Base-by-base conservation (phyloP, 2,329 filamentous ascomycete species). In the Cladosporium colombiae region DNA sequence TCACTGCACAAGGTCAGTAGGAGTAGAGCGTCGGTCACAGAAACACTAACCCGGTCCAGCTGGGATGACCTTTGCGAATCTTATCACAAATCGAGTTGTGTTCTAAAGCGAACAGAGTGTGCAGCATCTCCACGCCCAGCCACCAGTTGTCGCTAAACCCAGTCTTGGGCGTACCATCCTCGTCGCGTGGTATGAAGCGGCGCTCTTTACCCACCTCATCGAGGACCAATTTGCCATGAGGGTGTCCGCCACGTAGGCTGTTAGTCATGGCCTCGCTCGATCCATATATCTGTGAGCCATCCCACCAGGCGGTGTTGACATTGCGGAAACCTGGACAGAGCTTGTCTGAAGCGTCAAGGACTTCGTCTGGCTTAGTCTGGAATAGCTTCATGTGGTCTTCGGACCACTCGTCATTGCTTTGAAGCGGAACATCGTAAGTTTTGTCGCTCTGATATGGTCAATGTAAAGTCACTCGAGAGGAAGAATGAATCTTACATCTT, bases 121-220 rank as follows among this genome's bases (percentile, higher is more conserved):
- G 81, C 53, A 82, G 67, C 65, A 83, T 74, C 69, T 83, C 81
- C 60, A 82, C 74, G 0, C 80, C 81, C 1, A 81, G 71, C 81
- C 81, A 82, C 80, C 80, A 82, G 65, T 83, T 82, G 29, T 76
- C 72, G 46, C 71, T 73, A 70, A 82, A 82, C 1, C 81, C 81
- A 0, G 80, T 82, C 55, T 74, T 68, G 0, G 78, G 77, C 29
- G 76, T 78, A 1, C 78, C 78, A 23, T 78, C 67, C 1, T 65
- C 63, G 56, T 80, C 77, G 4, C 79, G 77, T 8, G 80, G 80
- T 11, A 82, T 71, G 60, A 80, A 82, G 0, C 72, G 73, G 21
- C 37, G 44, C 2, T 73, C 77, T 2, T 71, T 69, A 7, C 74
- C 73, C n/a, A 75, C 68, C 5, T 73, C 67, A 21, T 78, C 74